These are phyloP conservation scores for Pyrenula massariospora DNA, from an alignment of 495 filamentous ascomycete genomes.

Conservation along the genomic window DNA sequence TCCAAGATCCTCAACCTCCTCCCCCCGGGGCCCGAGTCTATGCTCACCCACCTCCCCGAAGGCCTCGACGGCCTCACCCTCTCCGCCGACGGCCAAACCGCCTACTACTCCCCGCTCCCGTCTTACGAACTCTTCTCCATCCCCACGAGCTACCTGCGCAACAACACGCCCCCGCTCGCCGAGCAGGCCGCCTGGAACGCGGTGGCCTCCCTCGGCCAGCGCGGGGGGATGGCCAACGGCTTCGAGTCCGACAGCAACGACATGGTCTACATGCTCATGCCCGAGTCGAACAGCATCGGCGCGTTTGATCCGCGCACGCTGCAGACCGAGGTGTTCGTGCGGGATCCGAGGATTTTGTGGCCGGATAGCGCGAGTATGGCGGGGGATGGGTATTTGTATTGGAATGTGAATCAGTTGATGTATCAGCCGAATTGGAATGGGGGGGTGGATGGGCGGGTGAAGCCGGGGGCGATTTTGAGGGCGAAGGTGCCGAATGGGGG, in stretches of 20 bases:
- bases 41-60: slow-evolving; percentile 13
- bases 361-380: slow-evolving; percentile 21
- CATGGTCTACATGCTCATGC: slow-evolving; percentile 28
- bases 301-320: slow-evolving; percentile 20
- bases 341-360: slow-evolving; percentile 30
- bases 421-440: slow-evolving; percentile 23
- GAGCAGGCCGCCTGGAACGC: slow-evolving; percentile 21
- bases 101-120: slow-evolving; percentile 24
- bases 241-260: slow-evolving; percentile 24
- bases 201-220: slow-evolving; percentile 20
- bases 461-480: slow-evolving; percentile 18
- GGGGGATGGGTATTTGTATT: slow-evolving; percentile 27
- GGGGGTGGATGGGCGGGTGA: slow-evolving; percentile 12
- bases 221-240: slow-evolving; percentile 24
- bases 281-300: slow-evolving; percentile 24
- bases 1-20: slow-evolving; percentile 20
- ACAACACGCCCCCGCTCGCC: slow-evolving; percentile 15
- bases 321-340: slow-evolving; percentile 17
- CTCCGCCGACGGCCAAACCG: slow-evolving; percentile 19
- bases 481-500: slow-evolving; percentile 12
- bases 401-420: slow-evolving; percentile 29
- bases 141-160: slow-evolving; percentile 18
- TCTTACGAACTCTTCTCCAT: slow-evolving; percentile 21
- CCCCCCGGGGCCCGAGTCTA: slow-evolving; percentile 4
- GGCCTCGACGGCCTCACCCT: slow-evolving; percentile 26